These are phyloP conservation scores for Chaetomiaceae sp. DNA, from an alignment of 2,329 filamentous ascomycete genomes.

Conservation along the genomic window DNA sequence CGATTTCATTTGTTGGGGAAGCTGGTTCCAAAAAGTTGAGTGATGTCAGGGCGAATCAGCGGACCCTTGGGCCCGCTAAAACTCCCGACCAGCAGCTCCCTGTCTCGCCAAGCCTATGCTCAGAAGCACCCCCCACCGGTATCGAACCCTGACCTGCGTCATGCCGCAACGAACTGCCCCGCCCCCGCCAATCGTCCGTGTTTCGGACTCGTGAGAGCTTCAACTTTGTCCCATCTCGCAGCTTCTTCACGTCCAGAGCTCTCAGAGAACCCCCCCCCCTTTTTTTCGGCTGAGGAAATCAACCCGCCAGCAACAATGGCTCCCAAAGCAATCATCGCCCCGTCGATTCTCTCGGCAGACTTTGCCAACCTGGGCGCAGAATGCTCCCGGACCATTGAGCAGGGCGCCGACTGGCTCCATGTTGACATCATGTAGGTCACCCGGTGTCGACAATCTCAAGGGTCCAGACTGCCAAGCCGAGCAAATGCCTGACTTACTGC, in stretches of 20 bases:
- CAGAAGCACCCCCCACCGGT: not conserved
- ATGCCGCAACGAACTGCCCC: constrained; percentile 17
- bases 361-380: constrained; percentile 84
- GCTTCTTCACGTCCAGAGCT: not conserved
- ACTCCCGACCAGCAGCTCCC: not conserved
- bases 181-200: constrained; percentile 13
- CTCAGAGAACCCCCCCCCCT: not conserved
- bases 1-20: constrained; percentile 12
- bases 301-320: constrained; percentile 58
- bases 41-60: constrained; percentile 17
- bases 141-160: not conserved
- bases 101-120: not conserved
- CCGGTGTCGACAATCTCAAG: not conserved
- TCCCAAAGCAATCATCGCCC: constrained; percentile 89
- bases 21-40: constrained; percentile 9
- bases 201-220: not conserved
- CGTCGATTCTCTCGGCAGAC: constrained; percentile 96
- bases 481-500: no score
- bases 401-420: constrained; percentile 89
- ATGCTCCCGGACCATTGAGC: constrained; percentile 78
- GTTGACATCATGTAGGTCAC: constrained; percentile 74
- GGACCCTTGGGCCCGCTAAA: not conserved
- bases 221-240: constrained; percentile 3
- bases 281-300: not conserved
- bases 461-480: no score